Evolutionary conservation across 306 rosid genomes (phyloP).

Genomic region (Malus domestica): DNA sequence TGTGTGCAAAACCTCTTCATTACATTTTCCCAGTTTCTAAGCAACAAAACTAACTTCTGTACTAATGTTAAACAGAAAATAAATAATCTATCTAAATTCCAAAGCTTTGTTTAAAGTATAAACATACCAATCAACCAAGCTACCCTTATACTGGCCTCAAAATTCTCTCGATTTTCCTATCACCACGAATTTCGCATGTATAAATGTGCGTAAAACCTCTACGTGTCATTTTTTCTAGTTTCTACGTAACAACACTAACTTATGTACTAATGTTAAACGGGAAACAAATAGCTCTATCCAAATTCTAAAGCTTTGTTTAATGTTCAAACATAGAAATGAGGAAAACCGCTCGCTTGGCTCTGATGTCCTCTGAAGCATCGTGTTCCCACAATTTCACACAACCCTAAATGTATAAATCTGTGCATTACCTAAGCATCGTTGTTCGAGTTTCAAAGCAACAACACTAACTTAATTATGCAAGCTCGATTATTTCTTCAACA

Average conservation of each 20-base stretch:
- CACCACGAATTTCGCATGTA: neutral
- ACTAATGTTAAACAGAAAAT: neutral
- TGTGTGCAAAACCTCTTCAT: neutral
- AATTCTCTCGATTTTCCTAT: too few species aligned
- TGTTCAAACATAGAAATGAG: neutral
- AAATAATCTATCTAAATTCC: neutral
- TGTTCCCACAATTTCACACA: neutral
- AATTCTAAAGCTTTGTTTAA: neutral
- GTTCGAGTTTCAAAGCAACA: neutral
- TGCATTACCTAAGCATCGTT: neutral
- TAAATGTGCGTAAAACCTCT: neutral
- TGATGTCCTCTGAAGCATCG: neutral
- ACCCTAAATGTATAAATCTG: neutral
- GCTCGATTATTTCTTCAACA: neutral
- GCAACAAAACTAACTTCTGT: neutral
- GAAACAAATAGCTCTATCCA: neutral
- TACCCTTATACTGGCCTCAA: neutral
- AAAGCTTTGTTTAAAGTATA: too few species aligned
- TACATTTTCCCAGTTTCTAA: neutral
- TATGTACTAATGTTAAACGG: neutral
- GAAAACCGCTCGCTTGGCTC: neutral
- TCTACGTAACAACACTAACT: neutral
- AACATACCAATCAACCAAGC: neutral
- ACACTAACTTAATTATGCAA: neutral
- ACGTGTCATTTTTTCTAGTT: neutral